Base-by-base conservation (phyloP, 257 asterid genomes). In the Solanum tarijense region DNA sequence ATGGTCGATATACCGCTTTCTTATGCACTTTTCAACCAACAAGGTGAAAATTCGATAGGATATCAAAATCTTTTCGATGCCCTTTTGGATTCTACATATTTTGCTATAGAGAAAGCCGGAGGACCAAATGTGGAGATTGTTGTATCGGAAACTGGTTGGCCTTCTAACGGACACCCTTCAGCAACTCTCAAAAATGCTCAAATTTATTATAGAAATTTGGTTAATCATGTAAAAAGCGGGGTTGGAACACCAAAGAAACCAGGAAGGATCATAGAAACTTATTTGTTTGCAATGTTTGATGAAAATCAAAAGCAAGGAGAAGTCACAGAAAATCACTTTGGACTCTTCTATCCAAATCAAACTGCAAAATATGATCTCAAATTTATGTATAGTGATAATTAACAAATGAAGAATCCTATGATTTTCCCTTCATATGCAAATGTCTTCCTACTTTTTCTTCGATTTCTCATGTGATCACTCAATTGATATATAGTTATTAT, bases 91-190 rank as follows among this genome's bases (percentile, higher is more conserved):
- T 78, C 91, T 8, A 20, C 66, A 9, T 83, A 89, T 9, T 91
- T 89, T 32, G 93, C 96, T 0, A 36, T 92, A 87, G 93, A 92
- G 88, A 90, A 93, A 71, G 88, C 46, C 0, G 93, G 92, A 5
- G 90, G 81, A 6, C 71, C 46, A 2, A 48, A 87, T 9, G 20
- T 93, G 46, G 84, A 88, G 7, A 32, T 94, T 5, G 89, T 91
- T 0, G 96, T 91, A 27, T 38, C 94, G 1, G 92, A 92, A 71
- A 88, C 76, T 29, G 94, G 94, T 4, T 92, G 94, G 92, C 94
- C 92, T 2, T 87, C 92, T 0, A 88, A 86, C 2, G 92, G 90
- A 9, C 75, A 90, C 32, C 5, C 83, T 3, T 38, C 78, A 2
- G 84, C 93, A 5, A 84, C 82, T 1, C 46, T 9, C 0, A 43